Base-by-base conservation (phyloP, 495 filamentous ascomycete genomes). In the Penicillium psychrofluorescens region DNA sequence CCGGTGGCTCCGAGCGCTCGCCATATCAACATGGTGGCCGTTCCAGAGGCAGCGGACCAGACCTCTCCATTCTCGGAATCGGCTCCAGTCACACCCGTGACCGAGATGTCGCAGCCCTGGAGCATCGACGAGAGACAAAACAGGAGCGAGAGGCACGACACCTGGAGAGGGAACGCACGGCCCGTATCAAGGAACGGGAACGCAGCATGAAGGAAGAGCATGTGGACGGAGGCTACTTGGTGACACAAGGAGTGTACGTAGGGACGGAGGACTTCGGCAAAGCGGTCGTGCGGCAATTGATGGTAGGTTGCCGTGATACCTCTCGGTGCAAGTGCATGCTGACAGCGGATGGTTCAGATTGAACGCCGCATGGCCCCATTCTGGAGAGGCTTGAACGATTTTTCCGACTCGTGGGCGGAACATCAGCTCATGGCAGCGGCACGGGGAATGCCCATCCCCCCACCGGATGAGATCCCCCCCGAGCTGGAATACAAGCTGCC, bases 251-350 rank as follows among this genome's bases (percentile, higher is more conserved):
- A 16, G 84, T 89, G 33, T 98, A 98, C 58, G 90, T 85, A 7
- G 87, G 91, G 4, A 71, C 80, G 12, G 92, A 98, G 62, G 92
- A 98, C 62, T 98, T 89, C 58, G 95, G 81, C 67, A 96, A 97
- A 59, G 70, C 72, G 34, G 74, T 90, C 29, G 92, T 97, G 35
- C 80, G 94, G 53, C 91, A 95, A 60, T 70, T 98, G 48, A 92
- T 95, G 83, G 90, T 95, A 72, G 53, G 74, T 36, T 34, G 15
- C 8, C 34, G 35, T n/a, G 40, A 15, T 36, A 46, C 36, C 12
- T 40, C 27, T 37, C 27, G 29, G 13, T 45, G 22, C 40, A 8
- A 11, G 27, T 11, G 29, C 10, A 33, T 39, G 36, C 48, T 46
- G 14, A 35, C 58, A 51, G 29, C 51, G 57, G 36, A 55, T 41